Base-by-base conservation (phyloP, 179 eudicot species). In the Beta corolliflora region DNA sequence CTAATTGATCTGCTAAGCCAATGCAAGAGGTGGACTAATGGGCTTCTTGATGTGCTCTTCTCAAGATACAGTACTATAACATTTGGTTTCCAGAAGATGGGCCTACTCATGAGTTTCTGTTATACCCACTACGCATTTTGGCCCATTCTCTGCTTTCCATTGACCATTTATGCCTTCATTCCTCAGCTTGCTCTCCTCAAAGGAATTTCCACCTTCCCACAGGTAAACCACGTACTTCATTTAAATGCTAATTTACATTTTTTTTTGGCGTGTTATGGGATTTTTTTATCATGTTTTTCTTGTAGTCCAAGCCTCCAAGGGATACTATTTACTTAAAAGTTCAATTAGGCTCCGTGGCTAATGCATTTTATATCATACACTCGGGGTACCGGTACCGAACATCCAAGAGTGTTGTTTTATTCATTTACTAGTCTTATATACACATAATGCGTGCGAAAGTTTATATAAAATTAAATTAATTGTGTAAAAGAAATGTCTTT, bases 101-200 rank as follows among this genome's bases (percentile, higher is more conserved):
- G 95, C 44, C 75, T 82, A 3, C 9, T 88, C n/a, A 87, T 86
- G 88, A 91, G 88, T 59, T 85, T 87, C 9, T 73, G 77, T n/a
- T 91, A 88, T 69, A 64, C 87, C 7, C 81, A 91, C 56, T 85
- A 83, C 31, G 83, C 90, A 7, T 71, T 86, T 23, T 90, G 91
- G 91, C 87, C 94, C 77, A 76, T 91, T 25, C 75, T 46, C 73
- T 83, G 85, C 6, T 78, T 94, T 74, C 94, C 98, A 9, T n/a
- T 92, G 36, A 81, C 87, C 54, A 66, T 91, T 5, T 94, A 93
- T 75, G 91, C 92, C 53, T 91, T 92, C 83, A 54, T 94, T 52
- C 97, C 97, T 77, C 94, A 89, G 56, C 85, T 89, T 29, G 83
- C 98, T 70, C 89, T 93, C 23, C 91, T 94, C 60, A 81, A 83